Evolutionary conservation across 345 rosid genomes (phyloP).

Genomic region (Ceriops tagal): DNA sequence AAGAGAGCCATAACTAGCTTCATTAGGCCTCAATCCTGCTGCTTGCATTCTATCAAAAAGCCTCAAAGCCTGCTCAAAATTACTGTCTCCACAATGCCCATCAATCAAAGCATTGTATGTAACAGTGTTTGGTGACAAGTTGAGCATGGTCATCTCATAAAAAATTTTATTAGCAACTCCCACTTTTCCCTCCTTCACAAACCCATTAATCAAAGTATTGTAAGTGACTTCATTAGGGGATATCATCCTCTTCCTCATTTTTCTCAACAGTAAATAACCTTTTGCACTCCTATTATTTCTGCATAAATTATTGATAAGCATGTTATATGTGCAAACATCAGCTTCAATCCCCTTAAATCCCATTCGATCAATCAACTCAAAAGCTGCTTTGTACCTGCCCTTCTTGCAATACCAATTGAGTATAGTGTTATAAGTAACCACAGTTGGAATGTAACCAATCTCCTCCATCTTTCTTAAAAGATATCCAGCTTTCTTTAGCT

Average conservation of each 20-base stretch:
- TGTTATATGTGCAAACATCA: constrained; percentile 77
- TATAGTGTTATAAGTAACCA: constrained; percentile 72
- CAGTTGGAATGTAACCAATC: constrained; percentile 62
- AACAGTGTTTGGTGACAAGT: constrained; percentile 50
- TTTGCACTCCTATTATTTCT: constrained; percentile 69
- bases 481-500: constrained; percentile 56
- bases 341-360: constrained; percentile 59
- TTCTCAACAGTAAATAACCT: constrained; percentile 71
- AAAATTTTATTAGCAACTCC: constrained; percentile 50
- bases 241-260: constrained; percentile 68
- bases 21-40: constrained; percentile 47
- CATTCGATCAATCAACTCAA: constrained; percentile 66
- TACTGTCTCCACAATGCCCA: constrained; percentile 49
- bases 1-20: constrained; percentile 63
- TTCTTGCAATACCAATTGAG: constrained; percentile 80
- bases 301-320: constrained; percentile 70
- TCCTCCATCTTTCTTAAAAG: constrained; percentile 79
- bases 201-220: constrained; percentile 70
- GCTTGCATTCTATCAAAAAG: constrained; percentile 58
- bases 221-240: constrained; percentile 68
- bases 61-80: constrained; percentile 59
- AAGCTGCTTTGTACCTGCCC: constrained; percentile 58
- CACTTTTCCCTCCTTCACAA: constrained; percentile 68
- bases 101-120: constrained; percentile 70
- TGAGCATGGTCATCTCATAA: constrained; percentile 59